Base-by-base conservation (phyloP, 371 early-diverging fungal genomes). In the Mortierella sp. region DNA sequence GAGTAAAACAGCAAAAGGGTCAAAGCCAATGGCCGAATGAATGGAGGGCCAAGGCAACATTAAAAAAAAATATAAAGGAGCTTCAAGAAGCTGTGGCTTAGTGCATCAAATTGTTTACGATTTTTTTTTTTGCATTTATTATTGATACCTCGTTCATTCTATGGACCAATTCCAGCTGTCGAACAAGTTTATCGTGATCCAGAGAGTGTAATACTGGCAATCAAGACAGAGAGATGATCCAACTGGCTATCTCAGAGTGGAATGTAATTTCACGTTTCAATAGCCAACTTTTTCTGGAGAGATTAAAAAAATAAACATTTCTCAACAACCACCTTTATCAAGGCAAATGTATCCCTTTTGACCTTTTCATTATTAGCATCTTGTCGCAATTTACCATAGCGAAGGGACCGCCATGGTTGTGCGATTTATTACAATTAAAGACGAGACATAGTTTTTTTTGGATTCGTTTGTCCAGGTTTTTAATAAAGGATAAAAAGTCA, bases 401-500 rank as follows among this genome's bases (percentile, higher is more conserved):
- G 58, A 42, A 63, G n/a, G 40, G n/a, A 29, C 37, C 57, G 49
- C 67, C 57, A 62, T 2, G 63, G 63, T 59, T 45, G 67, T 67
- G 67, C 67, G 67, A 66, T 73, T 67, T 67, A 73, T 63, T 63
- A 55, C 26, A 5, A 53, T 57, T 23, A 28, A 12, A 28, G 4
- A n/a, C 53, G 26, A 12, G 28, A 31, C n/a, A 6, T 15, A 22
- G n/a, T 64, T 65, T 56, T 55, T 61, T 54, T 69, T 64, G 69
- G 51, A 59, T 72, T 29, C 42, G 31, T 59, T 51, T 40, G 54
- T 60, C 68, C 64, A 58, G 66, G 40, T 65, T 61, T 69, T 76
- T 76, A 68, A 76, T 66, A 31, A 66, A 63, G 75, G 66, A 69
- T 61, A 70, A 65, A 54, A 61, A 13, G 28, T 35, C 49, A 35